Evolutionary conservation across 1,284 basidiomycete genomes (phyloP), one percentile per base, ranked within the genome.

Genomic region (Melampsora occidentalis): DNA sequence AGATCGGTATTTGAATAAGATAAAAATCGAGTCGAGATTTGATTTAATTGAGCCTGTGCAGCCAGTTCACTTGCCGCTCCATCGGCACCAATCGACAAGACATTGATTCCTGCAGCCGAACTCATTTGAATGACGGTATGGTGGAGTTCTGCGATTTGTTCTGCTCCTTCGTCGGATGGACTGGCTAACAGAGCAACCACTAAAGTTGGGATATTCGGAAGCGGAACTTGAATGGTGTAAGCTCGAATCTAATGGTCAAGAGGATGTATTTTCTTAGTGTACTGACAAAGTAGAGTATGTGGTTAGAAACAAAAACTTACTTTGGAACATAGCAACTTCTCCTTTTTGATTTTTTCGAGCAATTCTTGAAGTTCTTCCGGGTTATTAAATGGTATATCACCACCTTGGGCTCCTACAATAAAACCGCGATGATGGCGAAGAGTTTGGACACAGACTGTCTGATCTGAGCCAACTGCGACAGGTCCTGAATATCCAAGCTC

Each of bases 41-140:
- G 39, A 42, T 42, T 42, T 10, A 42, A 10, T 12, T 42, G 6
- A 10, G 39, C 39, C 39, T 42, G 39, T 9, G 39, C 39, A 42
- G 39, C 39, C 39, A 42, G 39, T 42, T 42, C 39, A 42, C 12
- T 12, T 25, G 69, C 69, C 0, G 68, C 68, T 33, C 68, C 68
- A 61, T 69, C 53, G 28, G 53, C 61, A 53, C 68, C 68, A 69
- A 69, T 61, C 3, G 57, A 70, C 18, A 61, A 20, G 4, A 70
- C 22, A 5, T 28, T 53, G 53, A 70, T 61, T 16, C 53, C 69
- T 12, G 69, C 69, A 42, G 39, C 39, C 12, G 6, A 10, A 42
- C 39, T 42, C 39, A 42, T 42, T 2, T 7, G 6, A 10, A 42
- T 42, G 10, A 42, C 39, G 6, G 39, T 42, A 9, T 42, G 6